phyloP scores from a whole-genome alignment of 2,329 filamentous ascomycete genomes.

The Botryotinia convoluta region DNA sequence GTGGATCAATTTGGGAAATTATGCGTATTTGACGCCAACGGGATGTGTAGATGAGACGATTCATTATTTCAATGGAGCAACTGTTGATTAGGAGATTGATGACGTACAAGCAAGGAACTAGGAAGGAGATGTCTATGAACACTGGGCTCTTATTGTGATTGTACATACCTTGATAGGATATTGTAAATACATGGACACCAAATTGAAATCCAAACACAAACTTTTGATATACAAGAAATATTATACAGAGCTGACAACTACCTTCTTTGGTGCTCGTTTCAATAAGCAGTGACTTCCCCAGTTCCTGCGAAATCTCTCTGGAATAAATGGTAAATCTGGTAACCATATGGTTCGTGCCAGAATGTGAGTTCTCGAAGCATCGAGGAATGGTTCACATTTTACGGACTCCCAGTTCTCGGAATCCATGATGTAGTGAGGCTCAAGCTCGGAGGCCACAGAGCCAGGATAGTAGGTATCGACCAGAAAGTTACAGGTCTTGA shows the following conservation, averaged over 20 bases:
- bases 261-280: constrained; percentile 47
- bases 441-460: constrained; percentile 57
- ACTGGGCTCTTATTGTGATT: background rate
- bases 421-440: constrained; percentile 79
- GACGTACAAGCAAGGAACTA: background rate
- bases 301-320: constrained; percentile 65
- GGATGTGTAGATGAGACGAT: constrained; percentile 60
- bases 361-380: constrained; percentile 69
- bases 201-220: background rate
- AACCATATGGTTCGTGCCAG: constrained; percentile 79
- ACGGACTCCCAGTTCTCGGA: constrained; percentile 73
- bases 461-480: constrained; percentile 81
- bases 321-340: constrained; percentile 68
- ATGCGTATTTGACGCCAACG: constrained; percentile 54
- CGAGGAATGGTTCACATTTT: constrained; percentile 75
- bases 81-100: constrained; percentile 28
- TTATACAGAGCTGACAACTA: constrained; percentile 3
- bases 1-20: constrained; percentile 59
- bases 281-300: constrained; percentile 91
- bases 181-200: constrained; percentile 3
- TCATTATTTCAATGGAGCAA: constrained; percentile 44
- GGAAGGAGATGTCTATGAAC: background rate
- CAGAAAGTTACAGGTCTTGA: constrained; percentile 75
- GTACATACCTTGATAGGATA: constrained; percentile 15
- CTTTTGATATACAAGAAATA: constrained; percentile 5